Conservation (phyloP, 192 early-diverging fungal genomes). For the Coemansia sp. region DNA sequence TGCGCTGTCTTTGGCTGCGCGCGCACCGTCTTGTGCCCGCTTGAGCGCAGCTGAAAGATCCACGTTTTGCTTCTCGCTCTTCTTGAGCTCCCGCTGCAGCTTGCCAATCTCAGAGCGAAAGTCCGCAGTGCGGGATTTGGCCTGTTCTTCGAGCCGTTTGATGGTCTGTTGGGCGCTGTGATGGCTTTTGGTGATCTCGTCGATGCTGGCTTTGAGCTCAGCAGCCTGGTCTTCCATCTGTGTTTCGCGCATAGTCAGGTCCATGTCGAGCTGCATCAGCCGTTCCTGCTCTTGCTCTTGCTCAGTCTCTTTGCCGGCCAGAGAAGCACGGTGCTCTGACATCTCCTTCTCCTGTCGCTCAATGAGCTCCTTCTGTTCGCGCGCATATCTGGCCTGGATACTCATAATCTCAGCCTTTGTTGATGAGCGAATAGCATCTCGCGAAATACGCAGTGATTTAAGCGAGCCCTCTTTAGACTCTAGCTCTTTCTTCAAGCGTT, state of each 20-base stretch:
- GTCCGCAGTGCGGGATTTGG: slow-evolving; percentile 27
- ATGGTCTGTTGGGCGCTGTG: slow-evolving; percentile 18
- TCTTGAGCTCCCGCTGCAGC: slow-evolving; percentile 23
- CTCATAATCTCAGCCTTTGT: slow-evolving; percentile 52
- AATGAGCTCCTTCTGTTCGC: slow-evolving; percentile 38
- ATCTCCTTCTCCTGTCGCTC: slow-evolving; percentile 40
- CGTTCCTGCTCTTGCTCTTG: slow-evolving; percentile 51
- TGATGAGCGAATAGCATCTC: slow-evolving; percentile 45
- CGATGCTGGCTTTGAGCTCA: slow-evolving; percentile 35
- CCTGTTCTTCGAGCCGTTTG: slow-evolving; percentile 29
- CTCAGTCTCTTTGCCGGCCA: slow-evolving; percentile 37
- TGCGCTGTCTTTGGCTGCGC: slow-evolving; percentile 15
- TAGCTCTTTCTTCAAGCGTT: slow-evolving; percentile 41
- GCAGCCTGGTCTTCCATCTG: slow-evolving; percentile 50
- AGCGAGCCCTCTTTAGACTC: slow-evolving; percentile 48
- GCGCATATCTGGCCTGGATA: slow-evolving; percentile 48
- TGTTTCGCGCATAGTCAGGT: slow-evolving; percentile 36
- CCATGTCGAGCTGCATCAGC: slow-evolving; percentile 52
- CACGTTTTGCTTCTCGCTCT: slow-evolving; percentile 32
- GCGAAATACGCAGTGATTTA: slow-evolving; percentile 52
- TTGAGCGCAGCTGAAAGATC: slow-evolving; percentile 34
- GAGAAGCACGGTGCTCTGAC: slow-evolving; percentile 28
- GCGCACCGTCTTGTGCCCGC: slow-evolving; percentile 19
- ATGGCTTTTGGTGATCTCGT: slow-evolving; percentile 14
- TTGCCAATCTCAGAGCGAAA: slow-evolving; percentile 21